These are phyloP conservation scores for Lipomyces oligophaga DNA, from an alignment of 805 yeast genomes.

Conservation along the genomic window DNA sequence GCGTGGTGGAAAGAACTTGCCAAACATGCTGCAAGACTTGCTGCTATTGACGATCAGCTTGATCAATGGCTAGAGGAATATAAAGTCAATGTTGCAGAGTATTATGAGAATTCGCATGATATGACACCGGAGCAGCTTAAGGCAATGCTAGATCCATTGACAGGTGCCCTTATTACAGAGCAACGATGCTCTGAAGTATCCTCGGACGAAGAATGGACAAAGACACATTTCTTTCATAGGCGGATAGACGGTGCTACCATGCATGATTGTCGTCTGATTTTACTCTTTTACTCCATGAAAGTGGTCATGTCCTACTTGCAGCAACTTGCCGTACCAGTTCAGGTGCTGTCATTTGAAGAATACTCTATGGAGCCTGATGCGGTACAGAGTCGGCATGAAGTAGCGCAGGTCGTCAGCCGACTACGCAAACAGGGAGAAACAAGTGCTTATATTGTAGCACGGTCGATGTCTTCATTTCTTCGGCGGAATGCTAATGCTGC, in stretches of 20 bases:
- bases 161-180: neutral
- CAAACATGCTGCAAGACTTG: neutral
- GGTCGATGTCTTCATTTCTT: constrained; percentile 2
- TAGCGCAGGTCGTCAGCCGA: too few relatives aligned
- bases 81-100: neutral
- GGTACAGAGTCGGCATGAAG: too few relatives aligned
- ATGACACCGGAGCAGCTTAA: neutral
- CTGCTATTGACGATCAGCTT: neutral
- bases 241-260: constrained; percentile 1
- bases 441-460: neutral
- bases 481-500: constrained; percentile 9
- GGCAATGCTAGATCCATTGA: neutral
- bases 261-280: constrained; percentile 15
- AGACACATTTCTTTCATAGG: constrained; percentile 16
- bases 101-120: neutral
- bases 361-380: too few relatives aligned
- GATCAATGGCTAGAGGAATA: constrained; percentile 7
- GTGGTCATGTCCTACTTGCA: constrained; percentile 9
- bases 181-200: neutral
- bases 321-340: constrained; percentile 1
- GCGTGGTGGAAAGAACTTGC: constrained; percentile 5
- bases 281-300: constrained; percentile 3
- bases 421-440: too few relatives aligned
- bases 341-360: too few relatives aligned
- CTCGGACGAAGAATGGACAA: constrained; percentile 1